phyloP scores from a whole-genome alignment of 1,284 basidiomycete genomes.

The Ustilago lituana region DNA sequence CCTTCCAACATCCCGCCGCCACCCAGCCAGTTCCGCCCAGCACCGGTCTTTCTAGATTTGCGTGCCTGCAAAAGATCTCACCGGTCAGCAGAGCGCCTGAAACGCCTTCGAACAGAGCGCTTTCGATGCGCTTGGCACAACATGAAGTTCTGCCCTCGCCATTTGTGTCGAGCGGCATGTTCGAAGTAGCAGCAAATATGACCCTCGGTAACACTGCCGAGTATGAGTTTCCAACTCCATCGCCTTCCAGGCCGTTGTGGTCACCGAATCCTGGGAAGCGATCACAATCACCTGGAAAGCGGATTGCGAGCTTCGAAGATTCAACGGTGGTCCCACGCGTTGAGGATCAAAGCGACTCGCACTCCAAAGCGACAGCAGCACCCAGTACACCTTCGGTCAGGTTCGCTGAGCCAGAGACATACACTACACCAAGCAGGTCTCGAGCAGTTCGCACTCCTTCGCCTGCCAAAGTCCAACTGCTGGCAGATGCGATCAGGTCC shows the following conservation, averaged over 20 bases:
- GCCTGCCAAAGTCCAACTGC: background rate
- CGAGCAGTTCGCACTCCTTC: constrained; percentile 7
- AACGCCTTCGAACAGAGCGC: constrained; percentile 23
- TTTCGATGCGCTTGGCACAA: constrained; percentile 15
- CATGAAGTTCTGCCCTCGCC: constrained; percentile 24
- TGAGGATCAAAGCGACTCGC: background rate
- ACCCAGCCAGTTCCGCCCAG: constrained; percentile 18
- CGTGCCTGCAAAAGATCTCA: constrained; percentile 33
- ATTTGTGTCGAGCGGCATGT: constrained; percentile 12
- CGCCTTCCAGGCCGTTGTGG: constrained; percentile 5
- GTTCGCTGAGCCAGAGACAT: constrained; percentile 5
- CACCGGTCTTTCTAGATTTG: constrained; percentile 38
- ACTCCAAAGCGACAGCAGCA: background rate
- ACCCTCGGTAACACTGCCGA: background rate
- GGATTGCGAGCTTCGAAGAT: background rate
- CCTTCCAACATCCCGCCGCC: constrained; percentile 11
- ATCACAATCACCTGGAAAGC: constrained; percentile 1
- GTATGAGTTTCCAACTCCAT: constrained; percentile 10
- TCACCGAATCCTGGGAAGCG: constrained; percentile 4
- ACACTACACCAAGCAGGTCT: constrained; percentile 5
- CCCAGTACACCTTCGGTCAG: constrained; percentile 24
- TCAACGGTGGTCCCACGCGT: background rate
- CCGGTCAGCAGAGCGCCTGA: constrained; percentile 7
- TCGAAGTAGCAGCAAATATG: background rate
- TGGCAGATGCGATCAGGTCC: background rate